Evolutionary conservation across 768 basidiomycete species (phyloP).

Genomic region (Mycena chlorophos): DNA sequence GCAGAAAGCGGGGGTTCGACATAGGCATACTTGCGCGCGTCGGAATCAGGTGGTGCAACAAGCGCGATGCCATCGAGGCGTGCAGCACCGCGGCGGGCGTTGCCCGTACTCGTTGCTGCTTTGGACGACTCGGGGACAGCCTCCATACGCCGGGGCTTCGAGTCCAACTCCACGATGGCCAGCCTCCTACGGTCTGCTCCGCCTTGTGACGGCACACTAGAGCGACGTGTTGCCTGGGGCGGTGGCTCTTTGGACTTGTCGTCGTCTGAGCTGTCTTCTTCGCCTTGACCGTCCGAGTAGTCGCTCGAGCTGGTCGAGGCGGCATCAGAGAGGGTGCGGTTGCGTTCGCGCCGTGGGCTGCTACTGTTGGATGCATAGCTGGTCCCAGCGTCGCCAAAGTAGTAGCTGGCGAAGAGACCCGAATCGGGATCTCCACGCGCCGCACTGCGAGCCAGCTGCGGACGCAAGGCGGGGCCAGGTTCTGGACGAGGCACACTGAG

Average conservation of each 20-base stretch:
- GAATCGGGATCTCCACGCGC: slow-evolving; percentile 39
- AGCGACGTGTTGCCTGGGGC: slow-evolving; percentile 42
- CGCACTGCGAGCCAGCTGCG: slow-evolving; percentile 16
- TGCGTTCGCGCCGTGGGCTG: too few species aligned
- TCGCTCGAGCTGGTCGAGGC: slow-evolving; percentile 49
- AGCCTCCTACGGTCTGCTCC: slow-evolving; percentile 64
- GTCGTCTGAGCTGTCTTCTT: too few species aligned
- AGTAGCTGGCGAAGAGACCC: slow-evolving; percentile 48
- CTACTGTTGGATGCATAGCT: slow-evolving; percentile 18
- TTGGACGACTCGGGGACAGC: slow-evolving; percentile 32
- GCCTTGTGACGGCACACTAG: slow-evolving; percentile 57
- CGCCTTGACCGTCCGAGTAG: too few species aligned
- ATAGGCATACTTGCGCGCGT: slow-evolving; percentile 57
- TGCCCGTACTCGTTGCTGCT: too few species aligned
- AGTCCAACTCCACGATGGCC: slow-evolving; percentile 67
- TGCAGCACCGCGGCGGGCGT: slow-evolving; percentile 41
- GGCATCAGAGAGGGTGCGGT: slow-evolving; percentile 19
- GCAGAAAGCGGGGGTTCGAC: slow-evolving; percentile 54
- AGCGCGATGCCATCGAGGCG: slow-evolving; percentile 57
- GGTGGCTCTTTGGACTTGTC: slow-evolving; percentile 32
- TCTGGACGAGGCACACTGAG: slow-evolving; percentile 33
- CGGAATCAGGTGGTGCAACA: slow-evolving; percentile 74
- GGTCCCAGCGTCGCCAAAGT: slow-evolving; percentile 44
- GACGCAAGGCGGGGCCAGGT: slow-evolving; percentile 18
- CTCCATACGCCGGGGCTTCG: too few species aligned